Percentiles rank a stretch among this genome's conserved stretches.
Conservation (phyloP, 2,329 filamentous ascomycete genomes). For the Claviceps monticola region DNA sequence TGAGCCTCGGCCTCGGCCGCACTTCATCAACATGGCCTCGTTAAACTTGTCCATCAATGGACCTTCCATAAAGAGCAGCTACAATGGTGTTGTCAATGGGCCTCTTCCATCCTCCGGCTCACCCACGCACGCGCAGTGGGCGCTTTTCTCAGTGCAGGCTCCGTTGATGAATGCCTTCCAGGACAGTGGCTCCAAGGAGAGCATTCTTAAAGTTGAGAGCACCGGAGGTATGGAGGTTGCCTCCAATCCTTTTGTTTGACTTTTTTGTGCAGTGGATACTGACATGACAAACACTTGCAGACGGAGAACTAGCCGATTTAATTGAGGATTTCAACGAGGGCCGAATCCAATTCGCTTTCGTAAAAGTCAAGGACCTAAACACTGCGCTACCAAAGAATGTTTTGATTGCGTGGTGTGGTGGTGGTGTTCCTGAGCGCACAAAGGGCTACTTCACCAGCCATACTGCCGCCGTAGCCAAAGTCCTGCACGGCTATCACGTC, state of each 20-base stretch:
- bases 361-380: conserved; percentile 94
- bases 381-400: conserved; percentile 79
- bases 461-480: conserved; percentile 73
- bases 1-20: background rate
- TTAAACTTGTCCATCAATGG: conserved; percentile 69
- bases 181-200: conserved; percentile 75
- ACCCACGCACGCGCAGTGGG: conserved; percentile 82
- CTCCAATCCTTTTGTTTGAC: background rate
- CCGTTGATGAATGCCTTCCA: conserved; percentile 90
- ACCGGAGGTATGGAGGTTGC: conserved; percentile 53
- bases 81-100: conserved; percentile 43
- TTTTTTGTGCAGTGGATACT: conserved; percentile 6
- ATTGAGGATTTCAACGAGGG: conserved; percentile 96
- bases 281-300: conserved; percentile 30
- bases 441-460: conserved; percentile 99
- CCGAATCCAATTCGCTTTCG: conserved; percentile 89
- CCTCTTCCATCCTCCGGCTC: conserved; percentile 44
- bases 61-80: conserved; percentile 74
- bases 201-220: conserved; percentile 83
- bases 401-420: conserved; percentile 91
- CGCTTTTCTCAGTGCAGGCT: conserved; percentile 82
- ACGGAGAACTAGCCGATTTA: conserved; percentile 80
- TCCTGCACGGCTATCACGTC: conserved; percentile 93
- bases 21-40: conserved; percentile 49
- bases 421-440: conserved; percentile 93